Evolutionary conservation across 2,329 filamentous ascomycete species (phyloP).

Genomic region (Aspergillus aculeatinus): DNA sequence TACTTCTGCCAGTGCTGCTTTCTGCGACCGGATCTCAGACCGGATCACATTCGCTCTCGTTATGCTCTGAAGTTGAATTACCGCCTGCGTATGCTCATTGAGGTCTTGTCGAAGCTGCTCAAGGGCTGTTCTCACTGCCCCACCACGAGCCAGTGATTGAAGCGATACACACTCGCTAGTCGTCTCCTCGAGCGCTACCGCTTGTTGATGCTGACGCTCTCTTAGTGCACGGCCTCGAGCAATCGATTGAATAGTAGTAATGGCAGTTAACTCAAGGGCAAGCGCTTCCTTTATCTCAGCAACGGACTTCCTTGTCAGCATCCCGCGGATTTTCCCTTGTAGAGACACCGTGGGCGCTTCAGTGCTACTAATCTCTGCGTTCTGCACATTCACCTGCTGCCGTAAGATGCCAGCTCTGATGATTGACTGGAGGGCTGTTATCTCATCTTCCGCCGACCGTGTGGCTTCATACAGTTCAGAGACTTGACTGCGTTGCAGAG

Average conservation of each 20-base stretch:
- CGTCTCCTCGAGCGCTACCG: constrained; percentile 43
- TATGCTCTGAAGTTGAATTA: constrained; percentile 36
- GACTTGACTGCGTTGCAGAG: constrained; percentile 21
- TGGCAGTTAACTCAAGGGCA: constrained; percentile 24
- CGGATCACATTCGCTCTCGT: constrained; percentile 34
- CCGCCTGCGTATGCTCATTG: constrained; percentile 25
- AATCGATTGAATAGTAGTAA: constrained; percentile 39
- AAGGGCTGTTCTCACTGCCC: constrained; percentile 28
- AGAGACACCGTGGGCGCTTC: constrained; percentile 51
- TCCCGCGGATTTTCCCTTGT: constrained; percentile 62
- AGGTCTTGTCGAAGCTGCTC: constrained; percentile 31
- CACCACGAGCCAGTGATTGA: constrained; percentile 49
- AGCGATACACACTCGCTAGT: constrained; percentile 44
- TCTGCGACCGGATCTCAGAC: constrained; percentile 31
- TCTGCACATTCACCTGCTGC: constrained; percentile 36
- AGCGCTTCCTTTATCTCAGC: constrained; percentile 27
- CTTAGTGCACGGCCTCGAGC: constrained; percentile 39
- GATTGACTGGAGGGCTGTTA: constrained; percentile 63
- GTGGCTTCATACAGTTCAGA: constrained; percentile 25
- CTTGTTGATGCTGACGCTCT: constrained; percentile 39
- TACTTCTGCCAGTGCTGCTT: constrained; percentile 45
- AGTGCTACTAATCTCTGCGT: constrained; percentile 47
- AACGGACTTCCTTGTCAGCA: constrained; percentile 42
- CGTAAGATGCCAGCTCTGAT: constrained; percentile 67
- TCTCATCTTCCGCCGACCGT: constrained; percentile 51